Percentiles rank a stretch among this genome's conserved stretches.
Conservation (phyloP, 2,329 filamentous ascomycete genomes). For the Corniculantispora saksenae region DNA sequence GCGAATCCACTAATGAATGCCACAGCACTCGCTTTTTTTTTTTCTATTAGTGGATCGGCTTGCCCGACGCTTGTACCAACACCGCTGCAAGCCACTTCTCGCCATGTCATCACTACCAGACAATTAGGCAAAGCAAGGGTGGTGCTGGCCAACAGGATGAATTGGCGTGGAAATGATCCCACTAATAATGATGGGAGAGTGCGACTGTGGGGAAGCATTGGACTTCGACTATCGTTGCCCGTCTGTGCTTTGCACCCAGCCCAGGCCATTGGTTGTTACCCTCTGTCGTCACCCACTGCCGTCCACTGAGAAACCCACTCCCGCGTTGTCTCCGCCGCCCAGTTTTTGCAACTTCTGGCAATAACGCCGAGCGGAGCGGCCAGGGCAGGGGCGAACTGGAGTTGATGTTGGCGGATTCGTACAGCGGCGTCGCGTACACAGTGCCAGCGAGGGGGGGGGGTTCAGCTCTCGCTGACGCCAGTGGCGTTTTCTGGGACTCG, state of each 20-base stretch:
- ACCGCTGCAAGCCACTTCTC: neutral
- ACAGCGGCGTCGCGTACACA: too few species aligned
- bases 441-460: too few species aligned
- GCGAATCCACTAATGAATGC: too few species aligned
- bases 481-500: neutral
- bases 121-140: neutral
- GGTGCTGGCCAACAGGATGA: neutral
- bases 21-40: neutral
- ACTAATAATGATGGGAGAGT: too few species aligned
- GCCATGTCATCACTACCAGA: neutral
- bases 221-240: neutral
- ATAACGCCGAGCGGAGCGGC: neutral
- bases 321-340: neutral
- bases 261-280: neutral
- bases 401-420: too few species aligned
- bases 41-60: conserved; percentile 2
- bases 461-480: neutral
- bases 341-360: neutral
- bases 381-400: neutral
- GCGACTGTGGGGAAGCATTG: neutral
- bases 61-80: neutral
- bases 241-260: neutral
- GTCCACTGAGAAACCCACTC: neutral
- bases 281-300: neutral
- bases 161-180: too few species aligned